Conservation (phyloP, 1,284 basidiomycete genomes). For the Apiotrichum gracile region DNA sequence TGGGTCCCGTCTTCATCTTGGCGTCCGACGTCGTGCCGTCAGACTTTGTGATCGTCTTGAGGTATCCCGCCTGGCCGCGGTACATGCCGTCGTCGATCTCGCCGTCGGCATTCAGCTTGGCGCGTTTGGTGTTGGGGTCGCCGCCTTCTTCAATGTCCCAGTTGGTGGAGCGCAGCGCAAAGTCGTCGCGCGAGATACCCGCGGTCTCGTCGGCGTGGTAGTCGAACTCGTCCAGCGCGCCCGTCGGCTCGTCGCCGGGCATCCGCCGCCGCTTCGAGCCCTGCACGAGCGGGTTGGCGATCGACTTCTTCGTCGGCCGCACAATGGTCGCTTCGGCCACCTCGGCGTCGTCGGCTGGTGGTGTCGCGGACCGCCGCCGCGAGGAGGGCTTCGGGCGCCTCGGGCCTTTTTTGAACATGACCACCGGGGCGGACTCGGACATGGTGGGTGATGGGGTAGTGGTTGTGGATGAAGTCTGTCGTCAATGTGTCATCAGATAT, state of each 20-base stretch:
- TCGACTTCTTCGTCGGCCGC: constrained; percentile 62
- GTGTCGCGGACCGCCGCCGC: constrained; percentile 65
- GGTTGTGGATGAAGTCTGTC: neutral
- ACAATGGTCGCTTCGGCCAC: constrained; percentile 53
- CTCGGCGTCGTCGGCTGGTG: constrained; percentile 43
- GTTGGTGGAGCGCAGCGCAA: constrained; percentile 46
- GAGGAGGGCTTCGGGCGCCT: constrained; percentile 56
- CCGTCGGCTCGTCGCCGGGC: constrained; percentile 55
- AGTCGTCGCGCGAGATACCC: constrained; percentile 30
- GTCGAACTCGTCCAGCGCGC: constrained; percentile 58
- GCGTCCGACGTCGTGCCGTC: constrained; percentile 62
- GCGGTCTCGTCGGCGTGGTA: constrained; percentile 45
- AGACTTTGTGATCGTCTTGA: constrained; percentile 69
- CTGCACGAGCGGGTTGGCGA: constrained; percentile 67
- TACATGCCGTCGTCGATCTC: constrained; percentile 77
- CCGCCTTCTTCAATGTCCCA: constrained; percentile 46
- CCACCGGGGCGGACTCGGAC: constrained; percentile 50
- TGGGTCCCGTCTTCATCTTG: constrained; percentile 83
- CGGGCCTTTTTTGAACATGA: constrained; percentile 82
- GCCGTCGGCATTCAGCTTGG: constrained; percentile 46
- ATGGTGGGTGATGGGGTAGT: constrained; percentile 6
- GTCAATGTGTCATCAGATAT: neutral
- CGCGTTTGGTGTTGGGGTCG: constrained; percentile 19
- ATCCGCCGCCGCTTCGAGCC: constrained; percentile 75
- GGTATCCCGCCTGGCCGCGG: constrained; percentile 74